Percentiles rank a stretch among this genome's conserved stretches.
phyloP scores from a whole-genome alignment of 75 land plant genomes.

The Cryptomeria japonica region DNA sequence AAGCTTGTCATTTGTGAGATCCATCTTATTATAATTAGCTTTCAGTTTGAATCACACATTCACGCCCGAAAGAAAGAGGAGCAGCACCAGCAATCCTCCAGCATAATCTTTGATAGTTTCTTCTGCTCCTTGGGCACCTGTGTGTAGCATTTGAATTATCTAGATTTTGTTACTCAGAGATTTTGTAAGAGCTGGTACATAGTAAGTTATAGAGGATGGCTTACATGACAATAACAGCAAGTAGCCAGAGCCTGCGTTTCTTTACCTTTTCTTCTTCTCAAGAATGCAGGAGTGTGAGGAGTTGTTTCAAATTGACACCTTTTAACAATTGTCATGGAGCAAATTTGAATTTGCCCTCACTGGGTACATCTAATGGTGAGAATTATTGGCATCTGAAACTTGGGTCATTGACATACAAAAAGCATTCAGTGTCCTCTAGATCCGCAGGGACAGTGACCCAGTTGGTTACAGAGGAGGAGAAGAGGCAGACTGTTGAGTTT shows the following conservation, averaged over 20 bases:
- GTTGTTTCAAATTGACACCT: background rate
- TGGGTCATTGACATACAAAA: background rate
- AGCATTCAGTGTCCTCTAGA: background rate
- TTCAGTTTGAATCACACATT: background rate
- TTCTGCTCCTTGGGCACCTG: background rate
- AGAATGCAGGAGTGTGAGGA: background rate
- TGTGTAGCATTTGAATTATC: background rate
- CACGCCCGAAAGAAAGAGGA: background rate
- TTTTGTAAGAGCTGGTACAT: background rate
- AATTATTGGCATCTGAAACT: background rate
- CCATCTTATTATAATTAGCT: background rate
- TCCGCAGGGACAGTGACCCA: background rate
- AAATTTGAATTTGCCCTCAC: background rate
- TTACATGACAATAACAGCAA: background rate
- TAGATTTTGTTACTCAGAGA: background rate
- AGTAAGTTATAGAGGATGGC: background rate
- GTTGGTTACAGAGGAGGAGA: background rate
- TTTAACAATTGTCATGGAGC: background rate
- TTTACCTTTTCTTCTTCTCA: background rate
- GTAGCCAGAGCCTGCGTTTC: background rate
- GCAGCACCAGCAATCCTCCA: background rate
- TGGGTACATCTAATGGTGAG: background rate
- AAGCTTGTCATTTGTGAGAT: background rate
- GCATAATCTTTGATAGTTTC: background rate
- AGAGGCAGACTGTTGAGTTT: conserved; percentile 14